phyloP scores from a whole-genome alignment of 306 rosid genomes.

The Gastrolobium bilobum region DNA sequence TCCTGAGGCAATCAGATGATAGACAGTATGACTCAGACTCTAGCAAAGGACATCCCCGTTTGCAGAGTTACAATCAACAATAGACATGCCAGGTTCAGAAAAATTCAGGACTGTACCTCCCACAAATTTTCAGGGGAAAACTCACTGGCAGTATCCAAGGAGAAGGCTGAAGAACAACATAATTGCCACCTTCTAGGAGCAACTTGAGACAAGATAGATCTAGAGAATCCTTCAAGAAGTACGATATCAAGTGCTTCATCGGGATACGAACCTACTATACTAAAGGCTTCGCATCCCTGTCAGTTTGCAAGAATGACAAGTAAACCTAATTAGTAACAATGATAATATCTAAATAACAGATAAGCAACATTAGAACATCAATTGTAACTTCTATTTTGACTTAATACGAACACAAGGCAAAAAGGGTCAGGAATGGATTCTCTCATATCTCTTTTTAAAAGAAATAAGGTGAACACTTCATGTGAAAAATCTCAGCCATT shows the following conservation, averaged over 20 bases:
- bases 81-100: conserved; percentile 44
- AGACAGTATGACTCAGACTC: conserved; percentile 46
- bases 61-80: conserved; percentile 46
- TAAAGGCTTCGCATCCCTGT: conserved; percentile 75
- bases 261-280: conserved; percentile 62
- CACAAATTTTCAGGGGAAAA: conserved; percentile 87
- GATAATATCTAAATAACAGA: conserved; percentile 28
- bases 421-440: background rate
- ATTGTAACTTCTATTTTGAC: background rate
- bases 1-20: conserved; percentile 67
- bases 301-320: conserved; percentile 44
- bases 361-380: conserved; percentile 26
- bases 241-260: conserved; percentile 57
- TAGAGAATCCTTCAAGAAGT: conserved; percentile 59
- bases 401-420: conserved; percentile 13
- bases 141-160: conserved; percentile 59
- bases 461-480: too few relatives aligned
- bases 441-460: too few relatives aligned
- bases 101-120: conserved; percentile 80
- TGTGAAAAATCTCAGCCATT: too few relatives aligned
- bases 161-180: conserved; percentile 66
- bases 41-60: conserved; percentile 35
- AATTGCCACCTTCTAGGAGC: conserved; percentile 64
- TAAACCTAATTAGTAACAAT: conserved; percentile 40
- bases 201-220: conserved; percentile 62